phyloP scores from a whole-genome alignment of 2,329 filamentous ascomycete genomes.

The Xylaria digitata region DNA sequence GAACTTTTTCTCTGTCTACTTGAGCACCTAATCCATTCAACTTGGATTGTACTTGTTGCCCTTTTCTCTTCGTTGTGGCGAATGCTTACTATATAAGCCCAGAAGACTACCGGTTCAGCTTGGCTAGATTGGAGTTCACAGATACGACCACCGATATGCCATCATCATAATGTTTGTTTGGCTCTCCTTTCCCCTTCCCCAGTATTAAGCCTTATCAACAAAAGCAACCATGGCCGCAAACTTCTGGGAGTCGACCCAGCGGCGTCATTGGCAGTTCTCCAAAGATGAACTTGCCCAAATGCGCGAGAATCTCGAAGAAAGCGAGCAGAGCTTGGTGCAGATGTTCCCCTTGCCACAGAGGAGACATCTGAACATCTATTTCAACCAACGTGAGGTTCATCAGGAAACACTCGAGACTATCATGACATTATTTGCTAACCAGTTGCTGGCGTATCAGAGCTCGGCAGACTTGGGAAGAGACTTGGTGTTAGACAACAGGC shows the following conservation, averaged over 20 bases:
- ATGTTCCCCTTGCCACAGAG: conserved; percentile 85
- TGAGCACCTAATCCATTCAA: neutral
- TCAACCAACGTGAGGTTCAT: conserved; percentile 79
- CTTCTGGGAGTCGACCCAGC: conserved; percentile 96
- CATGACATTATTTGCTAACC: conserved; percentile 20
- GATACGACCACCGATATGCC: conserved; percentile 22
- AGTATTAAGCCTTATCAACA: too few relatives aligned
- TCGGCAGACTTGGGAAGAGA: conserved; percentile 84
- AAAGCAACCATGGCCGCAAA: conserved; percentile 80
- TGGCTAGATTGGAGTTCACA: conserved; percentile 35
- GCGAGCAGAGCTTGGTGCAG: conserved; percentile 77
- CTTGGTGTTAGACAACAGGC: conserved; percentile 89
- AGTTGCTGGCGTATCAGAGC: conserved; percentile 63
- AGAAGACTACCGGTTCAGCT: conserved; percentile 32
- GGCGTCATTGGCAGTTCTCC: conserved; percentile 89
- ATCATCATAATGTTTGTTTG: conserved; percentile 25
- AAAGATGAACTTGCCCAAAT: conserved; percentile 81
- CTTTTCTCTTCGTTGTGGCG: neutral
- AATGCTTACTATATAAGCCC: conserved; percentile 1
- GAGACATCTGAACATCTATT: conserved; percentile 88
- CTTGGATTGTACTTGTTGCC: neutral
- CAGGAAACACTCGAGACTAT: neutral
- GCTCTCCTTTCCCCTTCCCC: neutral
- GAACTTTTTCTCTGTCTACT: neutral
- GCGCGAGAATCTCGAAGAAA: conserved; percentile 80